A percentile compares a stretch with the other conserved stretches of the same genome.
Conservation (phyloP, 2,329 filamentous ascomycete species). For the Alternaria longipes region DNA sequence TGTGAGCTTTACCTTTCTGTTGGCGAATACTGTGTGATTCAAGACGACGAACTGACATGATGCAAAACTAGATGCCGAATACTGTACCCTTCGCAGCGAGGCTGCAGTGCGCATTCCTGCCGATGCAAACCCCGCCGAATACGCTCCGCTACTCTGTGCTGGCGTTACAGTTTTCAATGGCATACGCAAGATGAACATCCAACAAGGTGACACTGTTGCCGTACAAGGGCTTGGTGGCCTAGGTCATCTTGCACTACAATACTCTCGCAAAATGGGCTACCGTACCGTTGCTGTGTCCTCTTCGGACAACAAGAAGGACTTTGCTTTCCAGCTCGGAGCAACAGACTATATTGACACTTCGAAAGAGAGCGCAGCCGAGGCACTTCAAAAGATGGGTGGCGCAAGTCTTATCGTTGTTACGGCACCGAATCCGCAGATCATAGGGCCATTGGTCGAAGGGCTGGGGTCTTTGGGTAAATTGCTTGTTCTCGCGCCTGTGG, state of each 20-base stretch:
- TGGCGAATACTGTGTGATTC: background rate
- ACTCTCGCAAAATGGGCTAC: slow-evolving; percentile 62
- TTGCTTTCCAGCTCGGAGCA: slow-evolving; percentile 64
- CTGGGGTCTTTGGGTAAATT: slow-evolving; percentile 66
- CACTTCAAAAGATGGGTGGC: slow-evolving; percentile 67
- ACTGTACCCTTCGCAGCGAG: slow-evolving; percentile 67
- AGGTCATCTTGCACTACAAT: slow-evolving; percentile 64
- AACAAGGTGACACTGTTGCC: slow-evolving; percentile 58
- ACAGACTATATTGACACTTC: slow-evolving; percentile 66
- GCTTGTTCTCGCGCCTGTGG: slow-evolving; percentile 64
- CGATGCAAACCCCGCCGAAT: slow-evolving; percentile 57
- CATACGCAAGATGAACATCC: slow-evolving; percentile 59
- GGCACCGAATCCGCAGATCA: slow-evolving; percentile 66
- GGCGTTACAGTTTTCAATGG: slow-evolving; percentile 65
- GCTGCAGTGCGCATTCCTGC: slow-evolving; percentile 64
- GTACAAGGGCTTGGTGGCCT: slow-evolving; percentile 64
- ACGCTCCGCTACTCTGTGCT: slow-evolving; percentile 57
- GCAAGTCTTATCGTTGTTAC: slow-evolving; percentile 70
- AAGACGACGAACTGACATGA: background rate
- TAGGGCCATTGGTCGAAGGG: slow-evolving; percentile 64
- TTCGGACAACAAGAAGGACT: slow-evolving; percentile 61
- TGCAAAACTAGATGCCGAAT: slow-evolving; percentile 62
- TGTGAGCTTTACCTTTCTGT: slow-evolving; percentile 53
- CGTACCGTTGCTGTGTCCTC: slow-evolving; percentile 62
- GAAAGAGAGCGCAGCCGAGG: slow-evolving; percentile 59